Evolutionary conservation across 345 rosid species (phyloP).

Genomic region (Lenwebbia sp.): DNA sequence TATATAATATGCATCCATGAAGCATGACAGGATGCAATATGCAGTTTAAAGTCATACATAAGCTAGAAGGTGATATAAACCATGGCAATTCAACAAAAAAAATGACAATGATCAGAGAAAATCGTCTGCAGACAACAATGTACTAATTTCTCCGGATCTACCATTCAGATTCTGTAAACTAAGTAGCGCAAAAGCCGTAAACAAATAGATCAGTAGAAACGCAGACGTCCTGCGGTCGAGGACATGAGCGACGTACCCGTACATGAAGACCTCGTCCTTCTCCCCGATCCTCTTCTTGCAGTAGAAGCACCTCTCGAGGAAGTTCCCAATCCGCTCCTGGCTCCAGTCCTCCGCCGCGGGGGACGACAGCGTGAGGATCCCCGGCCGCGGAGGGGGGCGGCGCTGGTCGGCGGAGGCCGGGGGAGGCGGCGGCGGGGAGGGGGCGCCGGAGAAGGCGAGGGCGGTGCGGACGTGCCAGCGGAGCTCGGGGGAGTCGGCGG

Average conservation of each 20-base stretch:
- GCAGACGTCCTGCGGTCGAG: neutral
- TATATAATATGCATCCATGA: neutral
- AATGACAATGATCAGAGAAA: neutral
- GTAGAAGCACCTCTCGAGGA: slow-evolving; percentile 18
- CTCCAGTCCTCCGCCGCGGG: slow-evolving; percentile 4
- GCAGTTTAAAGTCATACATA: neutral
- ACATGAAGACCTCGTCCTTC: slow-evolving; percentile 20
- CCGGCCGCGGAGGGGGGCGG: neutral
- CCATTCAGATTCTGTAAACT: neutral
- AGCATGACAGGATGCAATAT: neutral
- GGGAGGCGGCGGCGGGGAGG: neutral
- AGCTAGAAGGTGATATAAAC: neutral
- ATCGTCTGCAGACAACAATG: neutral
- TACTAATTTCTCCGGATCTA: neutral
- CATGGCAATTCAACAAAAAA: neutral
- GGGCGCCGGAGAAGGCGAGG: neutral
- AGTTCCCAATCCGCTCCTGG: slow-evolving; percentile 3
- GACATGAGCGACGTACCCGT: slow-evolving; percentile 13
- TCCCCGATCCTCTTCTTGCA: slow-evolving; percentile 20
- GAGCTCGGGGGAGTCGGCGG: neutral
- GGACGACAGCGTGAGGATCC: slow-evolving; percentile 12
- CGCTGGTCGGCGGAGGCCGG: neutral
- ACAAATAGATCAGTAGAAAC: neutral
- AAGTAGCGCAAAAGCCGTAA: neutral
- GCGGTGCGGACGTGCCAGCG: neutral